Conservation (phyloP, 2,329 filamentous ascomycete species). For the Dryadomyces quercivorus region DNA sequence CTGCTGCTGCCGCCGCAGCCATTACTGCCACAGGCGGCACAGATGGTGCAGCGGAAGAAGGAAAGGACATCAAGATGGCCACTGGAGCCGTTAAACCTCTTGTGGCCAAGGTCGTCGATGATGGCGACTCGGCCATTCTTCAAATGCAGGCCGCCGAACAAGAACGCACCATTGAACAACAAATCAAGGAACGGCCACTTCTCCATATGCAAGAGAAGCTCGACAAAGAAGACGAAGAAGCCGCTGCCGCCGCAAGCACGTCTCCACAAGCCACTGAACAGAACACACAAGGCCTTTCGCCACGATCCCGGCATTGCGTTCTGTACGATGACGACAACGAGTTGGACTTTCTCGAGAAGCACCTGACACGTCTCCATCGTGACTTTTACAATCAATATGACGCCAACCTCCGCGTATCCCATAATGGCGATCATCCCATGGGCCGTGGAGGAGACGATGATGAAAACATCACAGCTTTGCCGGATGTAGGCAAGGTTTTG, state of each 20-base stretch:
- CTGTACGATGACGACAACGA: constrained; percentile 83
- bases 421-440: constrained; percentile 17
- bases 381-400: constrained; percentile 81
- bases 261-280: constrained; percentile 7
- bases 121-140: constrained; percentile 49
- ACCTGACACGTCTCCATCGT: constrained; percentile 62
- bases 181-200: constrained; percentile 77
- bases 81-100: constrained; percentile 18
- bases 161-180: constrained; percentile 75
- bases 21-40: background rate
- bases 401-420: constrained; percentile 25
- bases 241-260: constrained; percentile 14
- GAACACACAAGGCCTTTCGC: constrained; percentile 9
- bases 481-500: constrained; percentile 79
- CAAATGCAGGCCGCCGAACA: constrained; percentile 74
- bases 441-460: constrained; percentile 23
- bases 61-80: background rate
- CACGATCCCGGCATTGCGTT: constrained; percentile 52
- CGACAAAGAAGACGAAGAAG: constrained; percentile 67
- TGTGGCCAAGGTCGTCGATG: constrained; percentile 58
- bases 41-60: background rate
- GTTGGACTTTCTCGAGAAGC: constrained; percentile 61
- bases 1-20: background rate
- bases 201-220: constrained; percentile 86
- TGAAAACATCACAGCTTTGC: constrained; percentile 27